phyloP scores from a whole-genome alignment of 2,329 filamentous ascomycete species.

The Fusarium pseudoanthophilum region DNA sequence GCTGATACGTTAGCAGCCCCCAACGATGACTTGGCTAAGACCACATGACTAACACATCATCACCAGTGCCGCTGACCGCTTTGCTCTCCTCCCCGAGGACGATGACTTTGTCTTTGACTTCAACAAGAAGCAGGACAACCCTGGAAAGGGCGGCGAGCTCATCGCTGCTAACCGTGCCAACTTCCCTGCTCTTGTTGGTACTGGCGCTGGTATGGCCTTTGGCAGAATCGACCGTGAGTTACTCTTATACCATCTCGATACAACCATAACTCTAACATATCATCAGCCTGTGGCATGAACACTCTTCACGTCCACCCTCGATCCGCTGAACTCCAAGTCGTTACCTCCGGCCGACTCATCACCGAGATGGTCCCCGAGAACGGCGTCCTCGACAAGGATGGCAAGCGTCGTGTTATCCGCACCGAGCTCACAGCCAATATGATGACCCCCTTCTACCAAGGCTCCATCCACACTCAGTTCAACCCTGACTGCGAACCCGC shows the following conservation, averaged over 20 bases:
- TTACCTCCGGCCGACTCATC: conserved; percentile 60
- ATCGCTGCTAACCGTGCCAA: conserved; percentile 64
- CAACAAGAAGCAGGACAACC: conserved; percentile 43
- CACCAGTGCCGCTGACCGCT: conserved; percentile 55
- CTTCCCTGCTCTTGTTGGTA: conserved; percentile 66
- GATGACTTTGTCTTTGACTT: conserved; percentile 63
- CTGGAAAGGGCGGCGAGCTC: conserved; percentile 57
- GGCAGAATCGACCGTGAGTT: conserved; percentile 58
- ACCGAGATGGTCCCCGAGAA: conserved; percentile 66
- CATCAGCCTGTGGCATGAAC: conserved; percentile 64
- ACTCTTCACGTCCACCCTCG: conserved; percentile 67
- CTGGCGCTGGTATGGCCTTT: conserved; percentile 61
- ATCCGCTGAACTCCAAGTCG: conserved; percentile 63
- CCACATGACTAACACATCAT: conserved; percentile 21
- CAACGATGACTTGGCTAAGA: neutral
- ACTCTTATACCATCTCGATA: neutral
- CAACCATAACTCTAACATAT: conserved; percentile 26
- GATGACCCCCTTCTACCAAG: conserved; percentile 66
- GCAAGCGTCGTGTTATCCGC: conserved; percentile 56
- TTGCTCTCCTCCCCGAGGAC: conserved; percentile 56
- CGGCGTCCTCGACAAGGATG: conserved; percentile 52
- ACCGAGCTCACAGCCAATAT: conserved; percentile 55
- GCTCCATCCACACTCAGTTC: conserved; percentile 65
- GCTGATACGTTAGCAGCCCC: conserved; percentile 51
- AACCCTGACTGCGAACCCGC: conserved; percentile 65